phyloP scores from a whole-genome alignment of 2,329 filamentous ascomycete species.

The Cercospora sp. region DNA sequence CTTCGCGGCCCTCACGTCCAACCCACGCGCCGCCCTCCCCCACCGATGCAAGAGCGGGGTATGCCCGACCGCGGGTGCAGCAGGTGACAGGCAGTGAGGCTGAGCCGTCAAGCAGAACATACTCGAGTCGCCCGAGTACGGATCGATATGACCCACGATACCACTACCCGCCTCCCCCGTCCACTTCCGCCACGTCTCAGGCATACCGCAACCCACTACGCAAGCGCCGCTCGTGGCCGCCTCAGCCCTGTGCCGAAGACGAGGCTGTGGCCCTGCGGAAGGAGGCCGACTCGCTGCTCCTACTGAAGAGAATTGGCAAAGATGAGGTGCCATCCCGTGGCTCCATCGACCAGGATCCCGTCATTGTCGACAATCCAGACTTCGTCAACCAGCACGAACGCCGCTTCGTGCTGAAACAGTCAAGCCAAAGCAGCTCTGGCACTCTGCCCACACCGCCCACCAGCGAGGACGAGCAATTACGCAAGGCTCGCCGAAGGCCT shows the following conservation, averaged over 20 bases:
- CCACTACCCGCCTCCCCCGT: slow-evolving; percentile 33
- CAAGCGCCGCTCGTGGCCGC: slow-evolving; percentile 51
- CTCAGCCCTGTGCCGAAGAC: slow-evolving; percentile 68
- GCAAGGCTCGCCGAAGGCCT: slow-evolving; percentile 34
- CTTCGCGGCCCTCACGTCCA: slow-evolving; percentile 16
- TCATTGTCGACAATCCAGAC: slow-evolving; percentile 61
- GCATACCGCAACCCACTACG: slow-evolving; percentile 27
- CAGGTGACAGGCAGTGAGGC: background rate
- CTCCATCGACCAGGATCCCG: slow-evolving; percentile 66
- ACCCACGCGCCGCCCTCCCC: slow-evolving; percentile 4
- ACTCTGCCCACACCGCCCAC: slow-evolving; percentile 39
- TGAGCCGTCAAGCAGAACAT: background rate
- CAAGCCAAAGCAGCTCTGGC: slow-evolving; percentile 13
- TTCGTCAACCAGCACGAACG: slow-evolving; percentile 50
- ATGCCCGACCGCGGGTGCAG: background rate
- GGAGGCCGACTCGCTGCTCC: slow-evolving; percentile 54
- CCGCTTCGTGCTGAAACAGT: slow-evolving; percentile 56
- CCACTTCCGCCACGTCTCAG: slow-evolving; percentile 18
- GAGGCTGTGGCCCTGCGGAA: slow-evolving; percentile 63
- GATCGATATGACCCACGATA: slow-evolving; percentile 33
- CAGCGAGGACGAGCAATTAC: slow-evolving; percentile 42
- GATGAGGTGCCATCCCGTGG: slow-evolving; percentile 65
- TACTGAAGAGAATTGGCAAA: slow-evolving; percentile 40
- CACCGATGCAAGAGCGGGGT: slow-evolving; percentile 14
- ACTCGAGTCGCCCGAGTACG: slow-evolving; percentile 12